Evolutionary conservation across 2,329 filamentous ascomycete genomes (phyloP).

Genomic region (Tolypocladium ophioglossoides): DNA sequence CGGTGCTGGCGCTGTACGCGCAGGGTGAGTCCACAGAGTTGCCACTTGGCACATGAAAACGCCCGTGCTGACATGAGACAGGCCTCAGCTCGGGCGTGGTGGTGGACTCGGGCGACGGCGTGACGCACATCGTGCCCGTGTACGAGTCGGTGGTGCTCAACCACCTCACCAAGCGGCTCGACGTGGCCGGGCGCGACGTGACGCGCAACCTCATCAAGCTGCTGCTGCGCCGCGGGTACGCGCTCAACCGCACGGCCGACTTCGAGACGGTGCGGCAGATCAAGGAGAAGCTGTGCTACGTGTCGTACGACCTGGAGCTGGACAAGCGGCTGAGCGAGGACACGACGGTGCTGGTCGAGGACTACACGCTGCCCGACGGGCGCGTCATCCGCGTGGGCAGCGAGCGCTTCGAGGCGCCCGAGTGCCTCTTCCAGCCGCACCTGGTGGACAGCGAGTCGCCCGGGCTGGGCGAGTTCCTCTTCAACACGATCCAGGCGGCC

Average conservation of each 20-base stretch:
- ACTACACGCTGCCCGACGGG: conserved; percentile 93
- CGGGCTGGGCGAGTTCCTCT: conserved; percentile 91
- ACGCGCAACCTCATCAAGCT: conserved; percentile 97
- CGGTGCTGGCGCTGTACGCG: conserved; percentile 89
- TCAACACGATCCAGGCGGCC: conserved; percentile 95
- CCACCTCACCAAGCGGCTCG: conserved; percentile 85
- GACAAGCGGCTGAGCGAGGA: conserved; percentile 96
- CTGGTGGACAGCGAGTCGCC: conserved; percentile 96
- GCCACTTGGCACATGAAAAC: too few relatives aligned
- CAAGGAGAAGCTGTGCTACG: conserved; percentile 99
- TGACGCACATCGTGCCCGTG: conserved; percentile 96
- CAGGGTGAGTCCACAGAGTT: conserved; percentile 52
- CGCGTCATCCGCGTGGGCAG: conserved; percentile 93
- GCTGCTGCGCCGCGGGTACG: conserved; percentile 85
- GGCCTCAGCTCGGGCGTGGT: conserved; percentile 90
- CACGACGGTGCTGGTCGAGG: conserved; percentile 93
- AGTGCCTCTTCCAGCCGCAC: conserved; percentile 97
- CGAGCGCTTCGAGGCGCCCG: conserved; percentile 94
- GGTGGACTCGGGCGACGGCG: conserved; percentile 94
- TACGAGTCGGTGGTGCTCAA: conserved; percentile 98
- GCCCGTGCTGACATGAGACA: conserved; percentile 17
- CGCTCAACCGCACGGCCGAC: conserved; percentile 94
- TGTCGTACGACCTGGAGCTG: conserved; percentile 93
- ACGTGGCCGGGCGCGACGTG: conserved; percentile 93
- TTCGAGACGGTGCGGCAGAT: conserved; percentile 99